Evolutionary conservation across 345 rosid genomes (phyloP), one percentile per base, ranked within the genome.

Genomic region (Acer negundo): DNA sequence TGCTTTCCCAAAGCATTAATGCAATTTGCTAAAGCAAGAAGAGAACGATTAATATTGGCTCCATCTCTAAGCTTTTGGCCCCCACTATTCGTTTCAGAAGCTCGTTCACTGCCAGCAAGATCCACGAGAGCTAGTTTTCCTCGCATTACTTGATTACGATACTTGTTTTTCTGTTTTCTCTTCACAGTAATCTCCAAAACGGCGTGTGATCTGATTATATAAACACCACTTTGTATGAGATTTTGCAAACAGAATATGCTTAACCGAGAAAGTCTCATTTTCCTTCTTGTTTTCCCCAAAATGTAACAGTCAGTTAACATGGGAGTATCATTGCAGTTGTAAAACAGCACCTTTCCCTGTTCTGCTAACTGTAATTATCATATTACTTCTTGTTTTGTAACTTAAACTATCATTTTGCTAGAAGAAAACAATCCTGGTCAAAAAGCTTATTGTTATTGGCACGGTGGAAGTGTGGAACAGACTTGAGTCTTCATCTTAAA

Each of bases 71-170:
- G 87, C 86, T 95, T 95, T 80, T 91, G 93, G 72, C 98, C 99
- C 35, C 92, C 95, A 68, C 81, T 91, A 80, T 95, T 95, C 35
- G 98, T 91, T 85, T 95, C 99, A 68, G 98, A 90, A 69, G 99
- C 96, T 82, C 98, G 86, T 85, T 95, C 99, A 86, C 98, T 95
- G 53, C 99, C 98, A 77, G 99, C 99, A 82, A 95, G 99, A 86
- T 95, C 99, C 67, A 95, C 99, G 79, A 95, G 99, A 67, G 99
- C 95, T 71, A 95, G 96, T 84, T 95, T 95, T 77, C 98, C 98
- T 82, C 76, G 85, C 86, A 93, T 82, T 58, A 93, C 87, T 81
- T 92, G 98, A 86, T 92, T 90, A 49, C 67, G 88, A 65, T 88
- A 89, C 84, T 85, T 83, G 84, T 87, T 95, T 84, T 78, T 90